A percentile compares a stretch with the other conserved stretches of the same genome.
Evolutionary conservation across 306 rosid genomes (phyloP).

Genomic region (Ceratonia siliqua): DNA sequence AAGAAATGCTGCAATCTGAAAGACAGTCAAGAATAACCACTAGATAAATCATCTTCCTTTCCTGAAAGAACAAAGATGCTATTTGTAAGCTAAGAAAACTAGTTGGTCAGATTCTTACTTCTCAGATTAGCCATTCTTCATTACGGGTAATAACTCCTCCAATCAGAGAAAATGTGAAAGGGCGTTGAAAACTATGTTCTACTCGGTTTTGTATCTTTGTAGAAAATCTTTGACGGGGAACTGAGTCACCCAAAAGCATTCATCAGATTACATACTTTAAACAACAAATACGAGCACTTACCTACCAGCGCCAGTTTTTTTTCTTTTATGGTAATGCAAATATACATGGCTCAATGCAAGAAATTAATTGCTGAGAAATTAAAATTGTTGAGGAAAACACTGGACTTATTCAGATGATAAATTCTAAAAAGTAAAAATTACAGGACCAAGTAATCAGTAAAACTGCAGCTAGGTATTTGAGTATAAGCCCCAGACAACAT

Average conservation of each 20-base stretch:
- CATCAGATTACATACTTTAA: neutral
- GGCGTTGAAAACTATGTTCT: neutral
- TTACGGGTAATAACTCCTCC: slow-evolving; percentile 5
- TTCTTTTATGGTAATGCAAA: neutral
- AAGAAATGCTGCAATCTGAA: neutral
- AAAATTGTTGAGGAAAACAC: neutral
- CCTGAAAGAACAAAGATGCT: neutral
- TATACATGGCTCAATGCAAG: neutral
- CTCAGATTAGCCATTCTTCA: neutral
- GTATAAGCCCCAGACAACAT: neutral
- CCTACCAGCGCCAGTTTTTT: neutral
- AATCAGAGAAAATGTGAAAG: neutral
- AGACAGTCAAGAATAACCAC: neutral
- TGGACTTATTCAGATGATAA: too few relatives aligned
- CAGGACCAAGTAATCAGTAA: neutral
- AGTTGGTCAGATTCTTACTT: too few relatives aligned
- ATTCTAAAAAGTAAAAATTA: neutral
- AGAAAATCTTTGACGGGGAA: neutral
- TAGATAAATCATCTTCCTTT: neutral
- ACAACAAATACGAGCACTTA: neutral
- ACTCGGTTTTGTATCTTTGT: neutral
- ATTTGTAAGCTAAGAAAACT: too few relatives aligned
- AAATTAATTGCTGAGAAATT: neutral
- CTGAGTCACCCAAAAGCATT: slow-evolving; percentile 11
- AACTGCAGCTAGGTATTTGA: neutral